These are phyloP conservation scores for Xanthoconium purpureum DNA, from an alignment of 768 basidiomycete species.

Conservation along the genomic window DNA sequence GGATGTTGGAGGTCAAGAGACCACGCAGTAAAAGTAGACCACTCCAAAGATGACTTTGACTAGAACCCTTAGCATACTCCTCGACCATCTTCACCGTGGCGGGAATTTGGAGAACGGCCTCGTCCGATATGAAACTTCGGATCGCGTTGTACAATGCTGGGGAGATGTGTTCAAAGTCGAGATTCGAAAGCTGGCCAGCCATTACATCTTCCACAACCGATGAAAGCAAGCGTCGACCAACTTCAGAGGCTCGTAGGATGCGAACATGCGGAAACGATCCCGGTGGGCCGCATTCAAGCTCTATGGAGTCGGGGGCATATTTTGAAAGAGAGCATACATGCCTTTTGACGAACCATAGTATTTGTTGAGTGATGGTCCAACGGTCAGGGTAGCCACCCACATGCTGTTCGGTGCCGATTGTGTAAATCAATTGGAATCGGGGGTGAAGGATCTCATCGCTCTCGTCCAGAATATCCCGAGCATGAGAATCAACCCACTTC, in stretches of 20 bases:
- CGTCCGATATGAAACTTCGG: background rate
- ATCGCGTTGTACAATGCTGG: background rate
- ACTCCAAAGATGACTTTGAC: no score
- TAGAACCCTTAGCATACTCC: background rate
- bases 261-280: background rate
- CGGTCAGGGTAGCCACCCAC: no score
- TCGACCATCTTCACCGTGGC: background rate
- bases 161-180: background rate
- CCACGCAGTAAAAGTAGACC: no score
- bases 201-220: background rate
- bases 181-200: background rate
- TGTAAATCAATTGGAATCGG: constrained; percentile 1
- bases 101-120: background rate
- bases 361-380: no score
- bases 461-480: no score
- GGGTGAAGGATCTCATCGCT: no score
- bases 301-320: background rate
- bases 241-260: background rate
- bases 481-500: constrained; percentile 1
- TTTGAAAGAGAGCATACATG: background rate
- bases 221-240: background rate
- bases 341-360: background rate
- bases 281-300: background rate
- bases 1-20: no score
- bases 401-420: no score